phyloP scores from a whole-genome alignment of 352 stramenopile genomes.

The Aphanomyces cochlioides region DNA sequence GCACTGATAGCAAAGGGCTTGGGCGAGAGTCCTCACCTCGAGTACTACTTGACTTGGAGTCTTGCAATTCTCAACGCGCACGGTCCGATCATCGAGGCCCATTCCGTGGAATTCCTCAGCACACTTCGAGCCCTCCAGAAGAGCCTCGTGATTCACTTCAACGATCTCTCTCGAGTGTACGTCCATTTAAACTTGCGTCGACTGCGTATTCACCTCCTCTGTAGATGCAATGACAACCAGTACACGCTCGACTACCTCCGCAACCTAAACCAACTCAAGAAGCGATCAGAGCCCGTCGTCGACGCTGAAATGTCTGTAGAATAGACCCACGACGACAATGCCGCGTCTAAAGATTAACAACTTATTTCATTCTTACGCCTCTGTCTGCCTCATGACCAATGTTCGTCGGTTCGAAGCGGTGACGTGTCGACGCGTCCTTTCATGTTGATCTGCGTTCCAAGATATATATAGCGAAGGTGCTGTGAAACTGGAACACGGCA shows the following conservation, averaged over 20 bases:
- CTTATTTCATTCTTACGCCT: too few species aligned
- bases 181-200: slow-evolving; percentile 30
- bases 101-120: slow-evolving; percentile 64
- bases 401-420: too few species aligned
- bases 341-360: too few species aligned
- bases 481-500: too few species aligned
- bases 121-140: slow-evolving; percentile 86
- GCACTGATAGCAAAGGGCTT: slow-evolving; percentile 91
- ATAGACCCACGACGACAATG: too few species aligned
- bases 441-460: too few species aligned
- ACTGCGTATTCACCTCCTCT: slow-evolving; percentile 10
- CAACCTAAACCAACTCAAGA: slow-evolving; percentile 26
- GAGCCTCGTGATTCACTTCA: slow-evolving; percentile 75
- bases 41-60: slow-evolving; percentile 97
- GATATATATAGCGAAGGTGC: too few species aligned
- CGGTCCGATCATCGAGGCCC: slow-evolving; percentile 76
- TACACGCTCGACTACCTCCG: slow-evolving; percentile 84
- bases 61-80: slow-evolving; percentile 93
- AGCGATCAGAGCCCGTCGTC: background rate
- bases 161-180: slow-evolving; percentile 83
- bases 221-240: slow-evolving; percentile 86
- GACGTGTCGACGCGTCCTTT: too few species aligned
- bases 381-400: too few species aligned
- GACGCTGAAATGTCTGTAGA: background rate
- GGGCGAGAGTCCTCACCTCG: slow-evolving; percentile 90